Conservation (phyloP, 2,329 filamentous ascomycete genomes). For the Chalaropsis thielavioides region DNA sequence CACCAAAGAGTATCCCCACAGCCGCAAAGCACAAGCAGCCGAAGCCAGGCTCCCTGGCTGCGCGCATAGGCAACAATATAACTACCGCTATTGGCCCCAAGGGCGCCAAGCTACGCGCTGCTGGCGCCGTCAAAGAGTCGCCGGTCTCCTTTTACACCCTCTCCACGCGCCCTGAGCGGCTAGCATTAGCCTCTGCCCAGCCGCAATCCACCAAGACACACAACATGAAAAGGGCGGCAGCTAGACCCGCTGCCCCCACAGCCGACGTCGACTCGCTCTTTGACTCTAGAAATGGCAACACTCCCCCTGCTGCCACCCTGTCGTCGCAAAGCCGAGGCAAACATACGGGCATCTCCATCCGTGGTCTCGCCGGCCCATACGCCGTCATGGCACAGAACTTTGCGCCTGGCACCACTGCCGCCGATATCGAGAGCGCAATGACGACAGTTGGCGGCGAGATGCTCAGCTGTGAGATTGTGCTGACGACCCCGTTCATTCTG, state of each 20-base stretch:
- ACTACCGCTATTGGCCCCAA: slow-evolving; percentile 13
- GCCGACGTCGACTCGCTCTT: neutral
- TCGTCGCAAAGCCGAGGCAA: neutral
- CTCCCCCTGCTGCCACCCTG: neutral
- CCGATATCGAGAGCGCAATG: slow-evolving; percentile 72
- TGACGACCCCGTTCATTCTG: slow-evolving; percentile 55
- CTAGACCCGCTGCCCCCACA: neutral
- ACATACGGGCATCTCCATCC: slow-evolving; percentile 48
- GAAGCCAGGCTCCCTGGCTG: slow-evolving; percentile 7
- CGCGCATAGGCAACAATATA: slow-evolving; percentile 12
- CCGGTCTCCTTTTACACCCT: neutral
- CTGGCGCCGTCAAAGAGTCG: neutral
- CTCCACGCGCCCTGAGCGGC: neutral
- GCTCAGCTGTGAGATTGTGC: slow-evolving; percentile 51
- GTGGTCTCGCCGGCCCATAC: slow-evolving; percentile 58
- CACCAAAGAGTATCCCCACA: slow-evolving; percentile 8
- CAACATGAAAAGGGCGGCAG: neutral
- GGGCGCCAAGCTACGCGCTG: slow-evolving; percentile 5
- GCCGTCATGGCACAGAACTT: slow-evolving; percentile 69
- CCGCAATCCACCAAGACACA: neutral
- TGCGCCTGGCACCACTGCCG: slow-evolving; percentile 64
- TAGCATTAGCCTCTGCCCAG: neutral
- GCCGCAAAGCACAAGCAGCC: neutral
- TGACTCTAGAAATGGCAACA: neutral
- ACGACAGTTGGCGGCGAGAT: slow-evolving; percentile 57